phyloP scores from a whole-genome alignment of 441 rosid species.

The Eruca vesicaria region DNA sequence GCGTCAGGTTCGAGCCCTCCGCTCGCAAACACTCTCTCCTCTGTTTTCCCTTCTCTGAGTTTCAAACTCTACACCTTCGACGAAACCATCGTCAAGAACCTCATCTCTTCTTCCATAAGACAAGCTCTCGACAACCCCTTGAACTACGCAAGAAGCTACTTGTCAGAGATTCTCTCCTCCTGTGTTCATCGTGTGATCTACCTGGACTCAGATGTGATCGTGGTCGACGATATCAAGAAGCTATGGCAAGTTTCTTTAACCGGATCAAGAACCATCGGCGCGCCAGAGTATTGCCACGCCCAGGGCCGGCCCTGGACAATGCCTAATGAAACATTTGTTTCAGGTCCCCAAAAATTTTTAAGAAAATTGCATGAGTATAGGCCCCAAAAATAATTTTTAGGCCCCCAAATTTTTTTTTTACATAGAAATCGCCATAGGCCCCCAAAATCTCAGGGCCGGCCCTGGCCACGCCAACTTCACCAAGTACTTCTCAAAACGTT shows the following conservation, averaged over 20 bases:
- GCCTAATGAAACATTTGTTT: no score
- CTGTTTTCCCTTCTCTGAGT: conserved; percentile 53
- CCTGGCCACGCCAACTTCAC: conserved; percentile 54
- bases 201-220: conserved; percentile 58
- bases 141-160: conserved; percentile 63
- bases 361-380: no score
- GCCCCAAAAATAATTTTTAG: no score
- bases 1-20: conserved; percentile 36
- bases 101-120: conserved; percentile 57
- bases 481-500: conserved; percentile 50
- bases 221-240: conserved; percentile 58
- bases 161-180: conserved; percentile 50
- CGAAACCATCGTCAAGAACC: conserved; percentile 33
- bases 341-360: no score
- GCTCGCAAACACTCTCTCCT: conserved; percentile 16
- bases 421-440: no score
- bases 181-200: conserved; percentile 52
- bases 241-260: conserved; percentile 45
- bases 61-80: conserved; percentile 49
- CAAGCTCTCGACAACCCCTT: conserved; percentile 64
- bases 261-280: conserved; percentile 53
- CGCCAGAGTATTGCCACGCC: conserved; percentile 65
- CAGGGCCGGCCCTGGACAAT: no score
- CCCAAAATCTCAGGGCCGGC: no score
- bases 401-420: no score